These are phyloP conservation scores for Kodamaea neixiangensis DNA, from an alignment of 805 yeast genomes.

Conservation along the genomic window DNA sequence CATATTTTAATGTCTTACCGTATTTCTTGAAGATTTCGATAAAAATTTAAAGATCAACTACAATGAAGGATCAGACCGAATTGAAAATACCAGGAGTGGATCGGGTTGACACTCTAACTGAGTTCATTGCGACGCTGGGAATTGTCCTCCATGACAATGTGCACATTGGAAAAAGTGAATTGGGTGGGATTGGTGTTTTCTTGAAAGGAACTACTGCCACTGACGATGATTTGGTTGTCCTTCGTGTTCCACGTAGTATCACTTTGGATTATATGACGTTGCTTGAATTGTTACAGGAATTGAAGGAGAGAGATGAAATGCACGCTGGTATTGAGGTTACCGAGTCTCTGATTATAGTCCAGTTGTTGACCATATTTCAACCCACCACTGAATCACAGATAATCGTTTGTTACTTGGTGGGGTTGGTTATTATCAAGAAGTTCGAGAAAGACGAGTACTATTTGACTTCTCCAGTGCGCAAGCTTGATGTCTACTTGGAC, in stretches of 20 bases:
- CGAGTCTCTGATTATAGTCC: slow-evolving; percentile 24
- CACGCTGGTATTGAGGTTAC: background rate
- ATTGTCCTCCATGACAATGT: slow-evolving; percentile 11
- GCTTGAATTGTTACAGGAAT: slow-evolving; percentile 18
- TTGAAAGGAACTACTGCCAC: slow-evolving; percentile 8
- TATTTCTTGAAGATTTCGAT: background rate
- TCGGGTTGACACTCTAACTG: background rate
- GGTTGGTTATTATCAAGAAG: slow-evolving; percentile 16
- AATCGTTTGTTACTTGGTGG: slow-evolving; percentile 25
- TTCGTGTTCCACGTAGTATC: slow-evolving; percentile 12
- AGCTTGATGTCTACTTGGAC: slow-evolving; percentile 31
- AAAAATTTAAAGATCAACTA: background rate
- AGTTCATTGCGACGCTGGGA: background rate
- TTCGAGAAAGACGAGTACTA: slow-evolving; percentile 5
- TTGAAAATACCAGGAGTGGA: background rate
- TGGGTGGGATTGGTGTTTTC: slow-evolving; percentile 38
- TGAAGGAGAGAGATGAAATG: slow-evolving; percentile 19
- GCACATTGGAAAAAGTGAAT: slow-evolving; percentile 19
- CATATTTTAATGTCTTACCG: background rate
- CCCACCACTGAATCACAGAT: slow-evolving; percentile 33
- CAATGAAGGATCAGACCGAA: background rate
- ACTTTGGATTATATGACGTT: slow-evolving; percentile 24
- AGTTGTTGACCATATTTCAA: slow-evolving; percentile 21
- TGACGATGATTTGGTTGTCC: slow-evolving; percentile 12
- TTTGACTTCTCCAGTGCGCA: slow-evolving; percentile 20